A percentile compares a stretch with the other conserved stretches of the same genome.
Evolutionary conservation across 129 eudicot genomes (phyloP).

Genomic region (Chrysanthemum makinoi): DNA sequence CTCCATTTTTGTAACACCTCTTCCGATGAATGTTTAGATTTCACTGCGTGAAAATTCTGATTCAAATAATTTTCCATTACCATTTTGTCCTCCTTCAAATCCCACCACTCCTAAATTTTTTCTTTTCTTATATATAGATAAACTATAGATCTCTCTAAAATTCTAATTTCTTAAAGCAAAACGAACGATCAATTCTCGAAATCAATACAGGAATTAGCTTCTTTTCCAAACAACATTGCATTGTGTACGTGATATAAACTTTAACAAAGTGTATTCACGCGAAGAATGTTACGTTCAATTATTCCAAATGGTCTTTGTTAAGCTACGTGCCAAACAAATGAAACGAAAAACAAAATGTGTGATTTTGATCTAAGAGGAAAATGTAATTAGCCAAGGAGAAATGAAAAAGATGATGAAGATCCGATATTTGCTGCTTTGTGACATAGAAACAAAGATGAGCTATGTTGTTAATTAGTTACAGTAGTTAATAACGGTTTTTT

Average conservation of each 20-base stretch:
- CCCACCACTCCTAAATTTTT: neutral
- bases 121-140: neutral
- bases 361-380: conserved; percentile 8
- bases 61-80: conserved; percentile 78
- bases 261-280: neutral
- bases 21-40: conserved; percentile 59
- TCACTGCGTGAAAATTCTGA: conserved; percentile 68
- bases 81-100: conserved; percentile 6
- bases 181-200: conserved; percentile 19
- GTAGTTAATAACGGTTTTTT: conserved; percentile 22
- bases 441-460: conserved; percentile 17
- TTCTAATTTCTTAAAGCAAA: conserved; percentile 12
- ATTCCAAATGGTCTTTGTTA: neutral
- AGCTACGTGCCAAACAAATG: neutral
- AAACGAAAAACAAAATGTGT: conserved; percentile 2
- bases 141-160: conserved; percentile 12
- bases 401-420: conserved; percentile 12
- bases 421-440: conserved; percentile 11
- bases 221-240: conserved; percentile 20
- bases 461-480: conserved; percentile 20
- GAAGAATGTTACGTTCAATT: neutral
- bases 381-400: conserved; percentile 9
- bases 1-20: conserved; percentile 84
- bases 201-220: conserved; percentile 9
- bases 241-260: neutral